These are phyloP conservation scores for Rubia peregrina DNA, from an alignment of 305 asterid genomes.

Conservation along the genomic window DNA sequence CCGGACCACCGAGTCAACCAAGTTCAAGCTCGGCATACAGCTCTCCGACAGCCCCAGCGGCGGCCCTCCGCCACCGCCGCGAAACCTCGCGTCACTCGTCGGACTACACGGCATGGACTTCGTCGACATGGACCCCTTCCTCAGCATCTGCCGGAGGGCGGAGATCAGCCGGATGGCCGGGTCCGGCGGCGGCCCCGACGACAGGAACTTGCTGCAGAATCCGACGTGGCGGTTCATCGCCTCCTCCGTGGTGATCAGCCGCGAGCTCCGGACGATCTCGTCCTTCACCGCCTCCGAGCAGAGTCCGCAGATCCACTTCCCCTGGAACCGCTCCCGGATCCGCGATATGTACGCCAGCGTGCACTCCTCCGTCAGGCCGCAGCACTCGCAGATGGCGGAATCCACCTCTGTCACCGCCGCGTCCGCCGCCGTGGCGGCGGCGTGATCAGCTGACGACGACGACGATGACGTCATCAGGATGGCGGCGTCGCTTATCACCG, in stretches of 20 bases:
- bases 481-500: constrained; percentile 49
- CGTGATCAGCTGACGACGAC: constrained; percentile 26
- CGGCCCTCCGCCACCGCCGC: neutral
- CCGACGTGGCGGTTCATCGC: constrained; percentile 72
- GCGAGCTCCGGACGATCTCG: constrained; percentile 55
- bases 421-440: constrained; percentile 5
- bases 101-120: constrained; percentile 70
- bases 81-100: constrained; percentile 20
- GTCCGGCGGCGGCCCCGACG: constrained; percentile 56
- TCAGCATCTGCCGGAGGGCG: constrained; percentile 69
- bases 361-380: constrained; percentile 90
- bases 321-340: constrained; percentile 64
- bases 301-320: constrained; percentile 94
- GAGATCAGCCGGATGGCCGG: constrained; percentile 58
- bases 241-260: constrained; percentile 78
- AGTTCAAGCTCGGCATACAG: constrained; percentile 53
- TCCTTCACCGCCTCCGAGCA: constrained; percentile 89
- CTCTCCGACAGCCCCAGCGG: constrained; percentile 57
- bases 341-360: constrained; percentile 61
- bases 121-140: constrained; percentile 63
- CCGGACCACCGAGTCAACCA: constrained; percentile 34
- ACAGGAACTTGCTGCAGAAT: constrained; percentile 71
- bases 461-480: constrained; percentile 36
- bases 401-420: constrained; percentile 39
- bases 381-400: constrained; percentile 69